Evolutionary conservation across 306 rosid species (phyloP).

Genomic region (Cucurbita pepo): DNA sequence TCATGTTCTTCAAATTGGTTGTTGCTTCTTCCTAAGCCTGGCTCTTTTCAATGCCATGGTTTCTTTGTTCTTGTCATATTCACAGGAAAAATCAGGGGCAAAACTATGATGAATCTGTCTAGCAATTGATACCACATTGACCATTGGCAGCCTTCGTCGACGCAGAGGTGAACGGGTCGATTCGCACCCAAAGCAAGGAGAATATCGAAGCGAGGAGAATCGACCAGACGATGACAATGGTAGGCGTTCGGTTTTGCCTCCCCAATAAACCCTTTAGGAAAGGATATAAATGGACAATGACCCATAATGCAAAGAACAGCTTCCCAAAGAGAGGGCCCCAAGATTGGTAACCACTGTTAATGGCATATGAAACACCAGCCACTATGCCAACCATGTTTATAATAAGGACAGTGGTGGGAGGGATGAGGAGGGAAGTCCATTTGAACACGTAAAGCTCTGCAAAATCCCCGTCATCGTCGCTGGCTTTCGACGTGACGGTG

Average conservation of each 20-base stretch:
- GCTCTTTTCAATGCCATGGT: background rate
- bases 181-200: conserved; percentile 67
- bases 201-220: conserved; percentile 63
- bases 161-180: conserved; percentile 41
- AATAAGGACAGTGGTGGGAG: conserved; percentile 60
- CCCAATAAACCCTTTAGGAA: conserved; percentile 75
- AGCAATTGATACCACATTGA: conserved; percentile 56
- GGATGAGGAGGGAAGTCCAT: conserved; percentile 69
- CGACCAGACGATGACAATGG: conserved; percentile 65
- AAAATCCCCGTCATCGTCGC: conserved; percentile 56
- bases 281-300: conserved; percentile 60
- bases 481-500: conserved; percentile 62
- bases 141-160: conserved; percentile 17
- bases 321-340: conserved; percentile 73
- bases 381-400: conserved; percentile 55
- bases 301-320: conserved; percentile 61
- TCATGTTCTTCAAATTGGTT: background rate
- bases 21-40: background rate
- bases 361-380: conserved; percentile 56
- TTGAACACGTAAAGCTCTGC: conserved; percentile 60
- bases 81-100: background rate
- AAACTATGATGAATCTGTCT: conserved; percentile 5
- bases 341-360: conserved; percentile 65
- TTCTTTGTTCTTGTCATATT: conserved; percentile 1
- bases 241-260: conserved; percentile 53